phyloP scores from a whole-genome alignment of 257 asterid species.

The Ilex asprella region DNA sequence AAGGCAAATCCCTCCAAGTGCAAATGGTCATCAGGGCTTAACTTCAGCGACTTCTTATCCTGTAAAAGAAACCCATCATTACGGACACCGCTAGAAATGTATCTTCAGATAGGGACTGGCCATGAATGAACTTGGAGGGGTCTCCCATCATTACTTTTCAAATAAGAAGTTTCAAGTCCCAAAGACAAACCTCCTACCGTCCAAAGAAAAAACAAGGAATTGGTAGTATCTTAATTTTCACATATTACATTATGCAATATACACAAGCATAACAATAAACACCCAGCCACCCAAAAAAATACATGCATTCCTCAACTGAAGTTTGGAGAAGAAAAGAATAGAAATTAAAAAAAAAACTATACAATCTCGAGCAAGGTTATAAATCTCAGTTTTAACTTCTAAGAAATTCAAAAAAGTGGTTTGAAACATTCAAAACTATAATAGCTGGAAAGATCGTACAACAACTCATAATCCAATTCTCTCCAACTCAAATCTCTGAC shows the following conservation, averaged over 20 bases:
- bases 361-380: neutral
- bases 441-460: too few relatives aligned
- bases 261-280: neutral
- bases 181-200: neutral
- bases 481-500: too few relatives aligned
- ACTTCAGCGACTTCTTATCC: slow-evolving; percentile 81
- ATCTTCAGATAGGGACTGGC: neutral
- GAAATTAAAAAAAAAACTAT: neutral
- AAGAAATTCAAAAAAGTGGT: neutral
- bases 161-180: neutral
- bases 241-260: neutral
- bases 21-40: slow-evolving; percentile 80
- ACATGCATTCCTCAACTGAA: neutral
- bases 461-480: too few relatives aligned
- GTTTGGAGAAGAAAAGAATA: neutral
- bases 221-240: neutral
- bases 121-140: too few relatives aligned
- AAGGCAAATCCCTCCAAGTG: slow-evolving; percentile 90
- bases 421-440: too few relatives aligned
- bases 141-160: too few relatives aligned
- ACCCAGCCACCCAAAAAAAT: too few relatives aligned
- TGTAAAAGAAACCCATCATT: slow-evolving; percentile 16
- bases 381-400: neutral
- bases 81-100: neutral
- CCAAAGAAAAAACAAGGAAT: neutral